Conservation (phyloP, 2,329 filamentous ascomycete species). For the Aplosporella prunicola region DNA sequence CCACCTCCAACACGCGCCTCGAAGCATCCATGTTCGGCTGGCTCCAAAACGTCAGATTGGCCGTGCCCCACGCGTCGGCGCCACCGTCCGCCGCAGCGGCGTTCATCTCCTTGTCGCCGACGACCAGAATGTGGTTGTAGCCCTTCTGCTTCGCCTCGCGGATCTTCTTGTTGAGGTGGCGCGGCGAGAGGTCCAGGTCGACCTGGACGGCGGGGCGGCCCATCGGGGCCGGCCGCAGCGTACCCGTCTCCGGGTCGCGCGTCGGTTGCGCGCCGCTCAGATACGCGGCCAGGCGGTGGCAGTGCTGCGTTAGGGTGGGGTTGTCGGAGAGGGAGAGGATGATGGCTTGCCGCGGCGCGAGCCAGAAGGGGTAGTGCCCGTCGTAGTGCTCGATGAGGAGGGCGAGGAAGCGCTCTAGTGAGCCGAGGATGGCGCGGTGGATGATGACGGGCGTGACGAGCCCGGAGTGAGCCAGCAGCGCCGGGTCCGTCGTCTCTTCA, state of each 20-base stretch:
- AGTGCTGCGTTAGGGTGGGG: slow-evolving; percentile 42
- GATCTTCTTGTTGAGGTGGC: slow-evolving; percentile 59
- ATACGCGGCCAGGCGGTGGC: slow-evolving; percentile 30
- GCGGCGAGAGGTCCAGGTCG: slow-evolving; percentile 57
- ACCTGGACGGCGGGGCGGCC: slow-evolving; percentile 51
- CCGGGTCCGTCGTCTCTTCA: neutral
- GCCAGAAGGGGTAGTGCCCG: slow-evolving; percentile 79
- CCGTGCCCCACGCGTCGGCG: no score
- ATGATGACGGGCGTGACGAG: slow-evolving; percentile 60
- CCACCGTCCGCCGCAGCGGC: no score
- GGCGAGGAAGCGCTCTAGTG: slow-evolving; percentile 75
- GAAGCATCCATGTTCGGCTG: neutral
- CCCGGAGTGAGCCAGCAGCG: slow-evolving; percentile 37
- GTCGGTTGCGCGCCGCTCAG: slow-evolving; percentile 21
- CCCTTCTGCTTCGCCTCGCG: slow-evolving; percentile 60
- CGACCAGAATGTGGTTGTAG: slow-evolving; percentile 64
- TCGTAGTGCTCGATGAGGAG: slow-evolving; percentile 75
- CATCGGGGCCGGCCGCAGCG: slow-evolving; percentile 34
- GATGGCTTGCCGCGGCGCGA: slow-evolving; percentile 69
- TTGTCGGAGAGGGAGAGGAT: slow-evolving; percentile 57
- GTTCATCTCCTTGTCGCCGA: slow-evolving; percentile 43
- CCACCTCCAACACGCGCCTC: neutral
- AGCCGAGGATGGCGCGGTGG: slow-evolving; percentile 76
- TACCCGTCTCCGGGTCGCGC: slow-evolving; percentile 16
- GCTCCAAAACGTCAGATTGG: slow-evolving; percentile 4